Percentiles rank a stretch among this genome's conserved stretches.
phyloP scores from a whole-genome alignment of 1,284 basidiomycete species.

The Ganoderma multipileum region DNA sequence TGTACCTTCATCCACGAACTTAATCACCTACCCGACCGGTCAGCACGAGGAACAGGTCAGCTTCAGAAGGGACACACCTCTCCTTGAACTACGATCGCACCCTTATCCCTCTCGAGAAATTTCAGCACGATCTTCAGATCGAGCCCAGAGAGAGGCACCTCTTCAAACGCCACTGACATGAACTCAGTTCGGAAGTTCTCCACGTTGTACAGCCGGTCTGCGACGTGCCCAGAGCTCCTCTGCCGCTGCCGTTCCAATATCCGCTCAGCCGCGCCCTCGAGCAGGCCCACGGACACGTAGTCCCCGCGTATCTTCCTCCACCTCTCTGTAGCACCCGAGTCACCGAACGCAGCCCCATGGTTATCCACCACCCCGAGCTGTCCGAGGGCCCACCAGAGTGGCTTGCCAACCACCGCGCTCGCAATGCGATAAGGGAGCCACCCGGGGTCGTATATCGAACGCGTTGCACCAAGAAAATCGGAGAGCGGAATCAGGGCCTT shows the following conservation, averaged over 20 bases:
- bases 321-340: slow-evolving; percentile 63
- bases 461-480: slow-evolving; percentile 63
- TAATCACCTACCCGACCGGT: slow-evolving; percentile 65
- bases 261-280: slow-evolving; percentile 72
- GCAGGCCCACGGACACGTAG: slow-evolving; percentile 73
- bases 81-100: slow-evolving; percentile 64
- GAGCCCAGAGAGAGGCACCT: slow-evolving; percentile 54
- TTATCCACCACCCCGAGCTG: slow-evolving; percentile 76
- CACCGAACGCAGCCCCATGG: slow-evolving; percentile 51
- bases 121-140: slow-evolving; percentile 79
- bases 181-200: slow-evolving; percentile 72
- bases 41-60: background rate
- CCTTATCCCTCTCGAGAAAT: slow-evolving; percentile 81
- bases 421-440: slow-evolving; percentile 75
- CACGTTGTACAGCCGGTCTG: slow-evolving; percentile 68
- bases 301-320: slow-evolving; percentile 74
- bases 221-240: slow-evolving; percentile 56
- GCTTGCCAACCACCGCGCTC: slow-evolving; percentile 76
- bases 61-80: slow-evolving; percentile 54
- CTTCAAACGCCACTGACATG: slow-evolving; percentile 50
- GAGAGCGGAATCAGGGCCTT: slow-evolving; percentile 57
- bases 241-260: slow-evolving; percentile 58
- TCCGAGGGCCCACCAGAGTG: slow-evolving; percentile 87
- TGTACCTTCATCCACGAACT: slow-evolving; percentile 60
- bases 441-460: slow-evolving; percentile 73